Evolutionary conservation across 192 early-diverging fungal genomes (phyloP), one percentile per base, ranked within the genome.

Genomic region (Backusella macrospora): DNA sequence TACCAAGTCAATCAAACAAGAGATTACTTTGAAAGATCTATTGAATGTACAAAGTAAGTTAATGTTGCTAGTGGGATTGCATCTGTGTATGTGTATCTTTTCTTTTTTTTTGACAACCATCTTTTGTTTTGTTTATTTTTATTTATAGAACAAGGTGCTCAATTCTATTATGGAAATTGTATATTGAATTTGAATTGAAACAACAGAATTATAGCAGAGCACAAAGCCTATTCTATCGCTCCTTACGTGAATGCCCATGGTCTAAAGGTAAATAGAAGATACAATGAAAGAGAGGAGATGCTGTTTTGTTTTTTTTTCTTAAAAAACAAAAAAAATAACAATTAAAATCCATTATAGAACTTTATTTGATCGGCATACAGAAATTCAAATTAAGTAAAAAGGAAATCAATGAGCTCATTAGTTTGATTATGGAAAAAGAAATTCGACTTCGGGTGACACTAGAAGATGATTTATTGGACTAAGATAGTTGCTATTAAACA

Each of bases 181-280:
- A 87, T 74, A 87, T 92, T 68, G 59, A 87, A 52, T 86, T 88
- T 75, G 90, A 92, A 72, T 73, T 83, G 9, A 71, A 73, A n/a
- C 49, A 85, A 62, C 81, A 77, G 5, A 75, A 86, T 47, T 12
- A 62, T 12, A 67, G 62, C 9, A 79, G 72, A 71, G 88, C 86
- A 14, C 88, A 88, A 37, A 55, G 74, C 37, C 59, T 92, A 23
- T 83, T 88, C 44, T 90, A 85, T 75, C 78, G 86, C 6, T 84
- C 90, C 12, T 72, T 92, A 10, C 82, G 84, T 49, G 84, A 86
- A 63, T 92, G 90, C 80, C 90, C 90, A 10, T 92, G 90, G 90
- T 80, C 84, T 47, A 90, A 90, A 82, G 86, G 89, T 90, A 79
- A 73, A 59, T 5, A 23, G n/a, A 14, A 10, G n/a, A n/a, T n/a